Conservation (phyloP, 2,329 filamentous ascomycete genomes). For the Hypoxylon sp. region DNA sequence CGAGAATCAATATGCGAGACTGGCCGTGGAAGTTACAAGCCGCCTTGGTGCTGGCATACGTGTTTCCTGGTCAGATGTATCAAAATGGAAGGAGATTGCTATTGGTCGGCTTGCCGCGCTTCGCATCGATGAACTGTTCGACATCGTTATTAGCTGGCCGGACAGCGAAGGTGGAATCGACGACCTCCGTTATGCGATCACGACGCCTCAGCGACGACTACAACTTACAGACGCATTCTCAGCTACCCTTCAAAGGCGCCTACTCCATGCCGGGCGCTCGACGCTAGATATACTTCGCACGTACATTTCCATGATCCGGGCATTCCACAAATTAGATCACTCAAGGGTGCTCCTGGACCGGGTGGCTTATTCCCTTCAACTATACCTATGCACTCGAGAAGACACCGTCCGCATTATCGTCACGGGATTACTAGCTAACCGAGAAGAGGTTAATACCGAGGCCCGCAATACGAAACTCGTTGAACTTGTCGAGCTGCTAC, state of each 20-base stretch:
- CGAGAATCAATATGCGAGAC: conserved; percentile 74
- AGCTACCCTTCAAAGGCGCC: conserved; percentile 72
- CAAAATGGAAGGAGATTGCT: conserved; percentile 79
- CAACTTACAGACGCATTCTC: conserved; percentile 80
- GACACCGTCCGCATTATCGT: conserved; percentile 86
- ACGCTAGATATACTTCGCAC: conserved; percentile 82
- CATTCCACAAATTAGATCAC: conserved; percentile 81
- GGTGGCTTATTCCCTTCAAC: conserved; percentile 78
- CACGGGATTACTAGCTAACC: conserved; percentile 77
- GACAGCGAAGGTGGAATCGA: conserved; percentile 78
- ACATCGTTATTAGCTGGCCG: conserved; percentile 84
- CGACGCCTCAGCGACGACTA: conserved; percentile 76
- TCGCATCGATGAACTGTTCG: conserved; percentile 80
- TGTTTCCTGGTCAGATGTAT: conserved; percentile 70
- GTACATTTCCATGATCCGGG: conserved; percentile 84
- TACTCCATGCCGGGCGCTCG: conserved; percentile 82
- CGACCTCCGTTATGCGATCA: conserved; percentile 80
- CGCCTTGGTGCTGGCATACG: conserved; percentile 59
- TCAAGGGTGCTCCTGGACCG: conserved; percentile 83
- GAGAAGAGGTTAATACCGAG: conserved; percentile 61
- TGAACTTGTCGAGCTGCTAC: conserved; percentile 77
- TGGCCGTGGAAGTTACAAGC: conserved; percentile 73
- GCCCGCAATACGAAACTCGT: conserved; percentile 68
- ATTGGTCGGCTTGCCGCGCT: conserved; percentile 77
- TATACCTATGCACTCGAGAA: conserved; percentile 82